Evolutionary conservation across 495 filamentous ascomycete genomes (phyloP).

Genomic region (Rostrohypoxylon terebratum): DNA sequence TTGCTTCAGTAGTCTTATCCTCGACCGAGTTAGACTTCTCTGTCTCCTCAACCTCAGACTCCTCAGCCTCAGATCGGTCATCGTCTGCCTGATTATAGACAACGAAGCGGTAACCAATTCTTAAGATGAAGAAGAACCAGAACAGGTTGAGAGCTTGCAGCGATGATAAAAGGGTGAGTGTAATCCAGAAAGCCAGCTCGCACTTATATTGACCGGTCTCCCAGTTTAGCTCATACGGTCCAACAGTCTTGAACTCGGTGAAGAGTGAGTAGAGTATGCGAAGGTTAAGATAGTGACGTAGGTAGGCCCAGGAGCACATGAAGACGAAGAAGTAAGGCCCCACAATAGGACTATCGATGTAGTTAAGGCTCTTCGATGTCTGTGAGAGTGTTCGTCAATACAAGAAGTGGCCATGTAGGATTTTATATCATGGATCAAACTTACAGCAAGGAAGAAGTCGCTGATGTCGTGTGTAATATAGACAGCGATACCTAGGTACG

Average conservation of each 20-base stretch:
- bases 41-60: conserved; percentile 59
- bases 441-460: conserved; percentile 96
- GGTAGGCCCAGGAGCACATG: conserved; percentile 87
- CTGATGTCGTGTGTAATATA: conserved; percentile 97
- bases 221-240: conserved; percentile 90
- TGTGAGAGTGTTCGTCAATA: conserved; percentile 49
- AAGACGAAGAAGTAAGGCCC: conserved; percentile 88
- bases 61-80: conserved; percentile 63
- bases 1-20: conserved; percentile 11
- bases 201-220: conserved; percentile 87
- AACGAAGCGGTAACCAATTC: conserved; percentile 72
- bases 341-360: conserved; percentile 81
- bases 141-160: conserved; percentile 87
- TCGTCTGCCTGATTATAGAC: conserved; percentile 62
- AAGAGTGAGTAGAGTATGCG: conserved; percentile 85
- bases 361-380: conserved; percentile 96
- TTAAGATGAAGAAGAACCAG: conserved; percentile 85
- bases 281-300: conserved; percentile 91
- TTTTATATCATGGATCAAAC: conserved; percentile 47
- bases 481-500: conserved; percentile 95
- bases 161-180: conserved; percentile 73
- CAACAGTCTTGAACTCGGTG: conserved; percentile 89
- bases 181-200: conserved; percentile 78
- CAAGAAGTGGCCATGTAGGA: not conserved
- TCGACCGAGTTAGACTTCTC: conserved; percentile 31